Evolutionary conservation across 495 filamentous ascomycete species (phyloP).

Genomic region (Talaromyces wortmannii): DNA sequence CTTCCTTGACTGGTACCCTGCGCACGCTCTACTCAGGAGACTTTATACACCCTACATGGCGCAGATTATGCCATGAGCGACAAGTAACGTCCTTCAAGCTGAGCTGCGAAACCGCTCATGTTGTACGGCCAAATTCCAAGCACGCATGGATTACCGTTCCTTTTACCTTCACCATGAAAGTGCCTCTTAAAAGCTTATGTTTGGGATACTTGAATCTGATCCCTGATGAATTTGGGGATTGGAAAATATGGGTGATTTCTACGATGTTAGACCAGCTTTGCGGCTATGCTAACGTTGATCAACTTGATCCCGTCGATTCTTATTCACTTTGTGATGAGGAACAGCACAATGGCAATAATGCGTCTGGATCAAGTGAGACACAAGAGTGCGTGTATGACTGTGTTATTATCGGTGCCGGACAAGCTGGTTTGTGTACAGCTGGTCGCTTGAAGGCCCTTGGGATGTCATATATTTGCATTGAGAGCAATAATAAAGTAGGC

Average conservation of each 20-base stretch:
- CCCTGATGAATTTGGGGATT: background rate
- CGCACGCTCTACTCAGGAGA: constrained; percentile 14
- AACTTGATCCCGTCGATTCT: background rate
- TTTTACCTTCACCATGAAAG: constrained; percentile 1
- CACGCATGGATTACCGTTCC: constrained; percentile 3
- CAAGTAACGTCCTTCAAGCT: background rate
- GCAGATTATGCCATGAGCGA: background rate
- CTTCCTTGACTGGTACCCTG: constrained; percentile 20
- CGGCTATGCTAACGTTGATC: constrained; percentile 5
- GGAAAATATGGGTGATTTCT: constrained; percentile 8
- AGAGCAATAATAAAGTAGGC: constrained; percentile 17
- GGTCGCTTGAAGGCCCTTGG: constrained; percentile 23
- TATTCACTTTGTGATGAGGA: background rate
- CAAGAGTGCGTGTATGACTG: constrained; percentile 11
- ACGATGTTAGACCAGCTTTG: constrained; percentile 8
- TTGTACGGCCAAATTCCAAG: background rate
- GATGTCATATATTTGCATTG: constrained; percentile 16
- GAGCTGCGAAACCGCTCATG: background rate
- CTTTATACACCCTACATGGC: constrained; percentile 1
- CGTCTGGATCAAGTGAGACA: background rate
- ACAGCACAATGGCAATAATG: background rate
- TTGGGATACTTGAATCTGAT: constrained; percentile 4
- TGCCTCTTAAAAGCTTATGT: background rate
- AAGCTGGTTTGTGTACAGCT: constrained; percentile 20
- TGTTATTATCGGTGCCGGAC: constrained; percentile 23